Evolutionary conservation across 2,329 filamentous ascomycete species (phyloP), one percentile per base, ranked within the genome.

Genomic region (Phaeosphaeria sp.): DNA sequence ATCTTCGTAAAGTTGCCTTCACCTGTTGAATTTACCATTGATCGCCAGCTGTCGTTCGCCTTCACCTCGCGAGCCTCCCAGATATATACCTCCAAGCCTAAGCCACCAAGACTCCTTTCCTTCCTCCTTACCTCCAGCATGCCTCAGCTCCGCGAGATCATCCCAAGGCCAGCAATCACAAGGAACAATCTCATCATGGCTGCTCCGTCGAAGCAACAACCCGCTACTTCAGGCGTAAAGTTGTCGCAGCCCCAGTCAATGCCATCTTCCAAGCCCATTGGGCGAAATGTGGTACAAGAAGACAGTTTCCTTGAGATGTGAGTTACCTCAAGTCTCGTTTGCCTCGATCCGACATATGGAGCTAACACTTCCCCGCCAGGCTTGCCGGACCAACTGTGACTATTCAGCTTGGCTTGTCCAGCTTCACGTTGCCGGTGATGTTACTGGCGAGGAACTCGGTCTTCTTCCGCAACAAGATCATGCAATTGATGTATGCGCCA

Each of bases 361-460:
- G 11, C 30, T 36, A 36, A 36, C 13, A 36, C 3, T 36, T 3
- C 13, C 11, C 13, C 30, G 13, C 6, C 18, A 65, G 62, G 53
- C 53, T 68, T 15, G 51, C 57, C 47, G 66, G 64, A 1, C 48
- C 46, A 13, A 46, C 52, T 9, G 15, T 63, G 9, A 30, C 42
- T 1, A 42, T 67, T 15, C 42, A 44, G 18, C 9, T 44, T 3
- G 18, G 18, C 18, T 4, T 7, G 9, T 7, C 21, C 21, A 22
- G 10, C 11, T 66, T 62, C 18, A 54, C 46, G 0, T 58, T 67
- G 0, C 65, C 64, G 2, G 39, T 52, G 2, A 43, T 43, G 15
- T 55, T 67, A 6, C 56, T 68, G 20, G 33, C 46, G 22, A 43
- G 43, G 0, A 52, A 68, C 30, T 67, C 60, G 0, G 6, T 47